Conservation (phyloP, 2,329 filamentous ascomycete species). For the Coniosporium tulheliwenetii region DNA sequence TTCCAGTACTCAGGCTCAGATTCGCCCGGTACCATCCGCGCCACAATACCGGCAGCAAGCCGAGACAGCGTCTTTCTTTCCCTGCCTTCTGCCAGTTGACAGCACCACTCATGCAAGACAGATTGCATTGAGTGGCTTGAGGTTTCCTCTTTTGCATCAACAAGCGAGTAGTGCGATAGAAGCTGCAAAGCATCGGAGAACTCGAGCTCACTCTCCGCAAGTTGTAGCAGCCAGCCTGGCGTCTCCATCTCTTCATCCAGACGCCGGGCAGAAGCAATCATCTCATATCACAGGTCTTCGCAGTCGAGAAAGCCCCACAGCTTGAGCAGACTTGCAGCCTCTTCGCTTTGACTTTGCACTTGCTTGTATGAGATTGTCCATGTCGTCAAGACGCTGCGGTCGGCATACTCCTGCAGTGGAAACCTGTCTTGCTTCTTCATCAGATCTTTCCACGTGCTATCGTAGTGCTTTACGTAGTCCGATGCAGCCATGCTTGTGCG, state of each 20-base stretch:
- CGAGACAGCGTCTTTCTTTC: background rate
- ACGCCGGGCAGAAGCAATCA: slow-evolving; percentile 7
- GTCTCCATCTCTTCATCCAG: slow-evolving; percentile 1
- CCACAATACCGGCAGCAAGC: slow-evolving; percentile 1
- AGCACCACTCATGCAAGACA: slow-evolving; percentile 9
- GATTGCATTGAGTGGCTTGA: slow-evolving; percentile 9
- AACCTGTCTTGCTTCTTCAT: slow-evolving; percentile 3
- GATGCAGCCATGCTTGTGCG: slow-evolving; percentile 3
- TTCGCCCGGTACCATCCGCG: background rate
- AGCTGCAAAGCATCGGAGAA: slow-evolving; percentile 9
- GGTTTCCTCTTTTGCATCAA: slow-evolving; percentile 5
- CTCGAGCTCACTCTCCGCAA: slow-evolving; percentile 6
- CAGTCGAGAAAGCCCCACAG: slow-evolving; percentile 14
- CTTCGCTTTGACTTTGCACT: slow-evolving; percentile 8
- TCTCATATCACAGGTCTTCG: slow-evolving; percentile 12
- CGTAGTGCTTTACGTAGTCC: slow-evolving; percentile 4
- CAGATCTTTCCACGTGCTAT: slow-evolving; percentile 2
- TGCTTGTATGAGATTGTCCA: slow-evolving; percentile 16
- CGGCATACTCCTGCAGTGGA: slow-evolving; percentile 4
- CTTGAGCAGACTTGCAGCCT: slow-evolving; percentile 12
- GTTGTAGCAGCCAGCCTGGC: slow-evolving; percentile 5
- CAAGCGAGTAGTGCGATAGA: slow-evolving; percentile 12
- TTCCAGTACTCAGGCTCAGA: background rate
- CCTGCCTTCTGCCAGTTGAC: background rate
- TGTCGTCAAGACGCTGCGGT: slow-evolving; percentile 14